These are phyloP conservation scores for Sclerotiophoma versabilis DNA, from an alignment of 2,329 filamentous ascomycete species.

Conservation along the genomic window DNA sequence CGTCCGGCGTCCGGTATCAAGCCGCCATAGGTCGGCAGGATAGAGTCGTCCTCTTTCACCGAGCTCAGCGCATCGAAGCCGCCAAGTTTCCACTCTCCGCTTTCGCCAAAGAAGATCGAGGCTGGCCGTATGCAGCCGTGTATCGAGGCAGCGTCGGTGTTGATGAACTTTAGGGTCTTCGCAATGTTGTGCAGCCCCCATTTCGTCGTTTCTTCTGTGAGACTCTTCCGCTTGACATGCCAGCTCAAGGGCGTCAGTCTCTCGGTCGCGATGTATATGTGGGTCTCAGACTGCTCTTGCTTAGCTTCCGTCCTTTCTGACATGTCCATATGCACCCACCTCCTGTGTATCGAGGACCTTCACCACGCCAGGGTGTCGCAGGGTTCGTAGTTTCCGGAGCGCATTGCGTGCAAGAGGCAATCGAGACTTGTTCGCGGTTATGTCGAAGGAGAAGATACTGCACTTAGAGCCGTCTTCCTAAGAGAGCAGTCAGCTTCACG, in stretches of 20 bases:
- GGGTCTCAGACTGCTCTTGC: slow-evolving; percentile 76
- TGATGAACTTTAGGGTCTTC: slow-evolving; percentile 95
- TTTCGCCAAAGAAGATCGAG: slow-evolving; percentile 92
- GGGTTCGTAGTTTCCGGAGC: slow-evolving; percentile 87
- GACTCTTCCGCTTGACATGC: slow-evolving; percentile 86
- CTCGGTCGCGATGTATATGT: slow-evolving; percentile 96
- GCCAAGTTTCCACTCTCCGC: slow-evolving; percentile 95
- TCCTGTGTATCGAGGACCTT: slow-evolving; percentile 95
- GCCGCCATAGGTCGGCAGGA: slow-evolving; percentile 91
- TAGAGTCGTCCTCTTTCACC: slow-evolving; percentile 92
- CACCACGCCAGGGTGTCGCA: slow-evolving; percentile 93
- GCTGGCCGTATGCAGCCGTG: slow-evolving; percentile 86
- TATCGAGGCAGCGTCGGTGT: slow-evolving; percentile 88
- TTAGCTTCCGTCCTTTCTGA: slow-evolving; percentile 21
- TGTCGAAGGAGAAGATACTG: slow-evolving; percentile 96
- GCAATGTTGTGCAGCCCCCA: slow-evolving; percentile 92
- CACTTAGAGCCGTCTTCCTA: slow-evolving; percentile 94
- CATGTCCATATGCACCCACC: slow-evolving; percentile 56
- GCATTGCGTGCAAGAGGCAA: slow-evolving; percentile 91
- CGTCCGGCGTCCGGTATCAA: slow-evolving; percentile 82
- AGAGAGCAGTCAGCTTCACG: slow-evolving; percentile 30
- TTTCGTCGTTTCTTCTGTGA: slow-evolving; percentile 92
- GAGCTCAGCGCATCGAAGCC: slow-evolving; percentile 94
- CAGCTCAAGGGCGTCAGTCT: slow-evolving; percentile 84
- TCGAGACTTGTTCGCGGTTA: slow-evolving; percentile 78